Evolutionary conservation across 441 rosid genomes (phyloP).

Genomic region (Populus hybrid): DNA sequence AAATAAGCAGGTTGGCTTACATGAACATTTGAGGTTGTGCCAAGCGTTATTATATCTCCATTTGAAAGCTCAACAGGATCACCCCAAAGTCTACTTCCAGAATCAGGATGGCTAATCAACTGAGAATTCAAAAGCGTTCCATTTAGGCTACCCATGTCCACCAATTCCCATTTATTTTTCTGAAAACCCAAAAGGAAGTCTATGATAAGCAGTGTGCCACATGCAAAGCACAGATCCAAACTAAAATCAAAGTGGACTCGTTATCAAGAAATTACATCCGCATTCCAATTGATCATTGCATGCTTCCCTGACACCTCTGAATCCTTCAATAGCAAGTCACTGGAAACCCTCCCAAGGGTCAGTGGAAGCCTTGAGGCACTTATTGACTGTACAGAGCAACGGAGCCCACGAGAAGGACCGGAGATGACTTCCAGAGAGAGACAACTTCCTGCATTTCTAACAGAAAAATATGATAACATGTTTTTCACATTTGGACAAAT

Average conservation of each 20-base stretch:
- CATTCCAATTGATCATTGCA: slow-evolving; percentile 90
- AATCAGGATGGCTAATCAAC: slow-evolving; percentile 58
- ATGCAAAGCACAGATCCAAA: slow-evolving; percentile 19
- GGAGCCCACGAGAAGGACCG: slow-evolving; percentile 74
- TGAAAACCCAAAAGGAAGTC: slow-evolving; percentile 33
- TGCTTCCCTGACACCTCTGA: slow-evolving; percentile 95
- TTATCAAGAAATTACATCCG: slow-evolving; percentile 43
- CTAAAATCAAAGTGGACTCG: slow-evolving; percentile 9
- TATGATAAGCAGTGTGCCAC: slow-evolving; percentile 11
- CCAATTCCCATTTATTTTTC: slow-evolving; percentile 92
- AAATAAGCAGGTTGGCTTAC: slow-evolving; percentile 40
- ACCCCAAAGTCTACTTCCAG: slow-evolving; percentile 79
- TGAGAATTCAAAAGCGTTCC: slow-evolving; percentile 80
- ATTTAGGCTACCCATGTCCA: slow-evolving; percentile 93
- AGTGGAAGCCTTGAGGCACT: slow-evolving; percentile 70
- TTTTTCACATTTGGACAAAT: slow-evolving; percentile 34
- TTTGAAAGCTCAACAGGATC: slow-evolving; percentile 64
- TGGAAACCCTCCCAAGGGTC: slow-evolving; percentile 78
- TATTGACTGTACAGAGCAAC: slow-evolving; percentile 50
- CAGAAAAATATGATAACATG: slow-evolving; percentile 50
- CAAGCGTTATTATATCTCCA: slow-evolving; percentile 82
- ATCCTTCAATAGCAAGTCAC: slow-evolving; percentile 72
- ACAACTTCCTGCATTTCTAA: slow-evolving; percentile 93
- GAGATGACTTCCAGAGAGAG: slow-evolving; percentile 79
- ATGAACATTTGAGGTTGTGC: slow-evolving; percentile 63